Evolutionary conservation across 345 rosid genomes (phyloP).

Genomic region (Hibiscus syriacus): DNA sequence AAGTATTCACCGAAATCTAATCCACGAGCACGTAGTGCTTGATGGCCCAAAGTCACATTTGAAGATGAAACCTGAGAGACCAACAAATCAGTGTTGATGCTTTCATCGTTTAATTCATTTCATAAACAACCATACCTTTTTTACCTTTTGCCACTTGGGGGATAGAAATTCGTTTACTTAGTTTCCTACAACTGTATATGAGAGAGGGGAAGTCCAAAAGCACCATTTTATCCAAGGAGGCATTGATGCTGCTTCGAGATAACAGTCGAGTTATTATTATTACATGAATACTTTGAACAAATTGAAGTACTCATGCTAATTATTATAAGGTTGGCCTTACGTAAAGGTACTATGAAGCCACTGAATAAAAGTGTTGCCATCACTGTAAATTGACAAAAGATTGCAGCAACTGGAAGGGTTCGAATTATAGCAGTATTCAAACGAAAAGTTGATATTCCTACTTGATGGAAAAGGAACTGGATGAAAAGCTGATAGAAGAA

Average conservation of each 20-base stretch:
- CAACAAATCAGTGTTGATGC: not conserved
- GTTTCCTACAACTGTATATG: constrained; percentile 29
- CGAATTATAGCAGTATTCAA: constrained; percentile 27
- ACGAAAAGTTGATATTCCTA: constrained; percentile 32
- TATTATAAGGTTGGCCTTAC: constrained; percentile 21
- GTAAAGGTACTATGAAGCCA: constrained; percentile 32
- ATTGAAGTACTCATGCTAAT: not conserved
- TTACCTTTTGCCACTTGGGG: constrained; percentile 50
- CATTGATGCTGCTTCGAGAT: constrained; percentile 28
- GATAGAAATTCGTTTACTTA: constrained; percentile 42
- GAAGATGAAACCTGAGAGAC: constrained; percentile 29
- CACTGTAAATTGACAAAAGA: constrained; percentile 9
- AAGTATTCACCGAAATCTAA: constrained; percentile 22
- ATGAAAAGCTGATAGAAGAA: constrained; percentile 28
- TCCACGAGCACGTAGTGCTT: constrained; percentile 19
- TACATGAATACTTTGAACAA: not conserved
- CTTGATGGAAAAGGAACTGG: constrained; percentile 30
- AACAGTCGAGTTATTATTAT: not conserved
- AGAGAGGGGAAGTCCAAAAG: constrained; percentile 45
- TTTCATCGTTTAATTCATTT: not conserved
- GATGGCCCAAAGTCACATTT: constrained; percentile 28
- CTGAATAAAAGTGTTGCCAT: constrained; percentile 24
- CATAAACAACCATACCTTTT: not conserved
- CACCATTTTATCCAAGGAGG: constrained; percentile 41
- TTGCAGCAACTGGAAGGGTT: constrained; percentile 23